Base-by-base conservation (phyloP, 768 basidiomycete species). In the Galerina marginata region DNA sequence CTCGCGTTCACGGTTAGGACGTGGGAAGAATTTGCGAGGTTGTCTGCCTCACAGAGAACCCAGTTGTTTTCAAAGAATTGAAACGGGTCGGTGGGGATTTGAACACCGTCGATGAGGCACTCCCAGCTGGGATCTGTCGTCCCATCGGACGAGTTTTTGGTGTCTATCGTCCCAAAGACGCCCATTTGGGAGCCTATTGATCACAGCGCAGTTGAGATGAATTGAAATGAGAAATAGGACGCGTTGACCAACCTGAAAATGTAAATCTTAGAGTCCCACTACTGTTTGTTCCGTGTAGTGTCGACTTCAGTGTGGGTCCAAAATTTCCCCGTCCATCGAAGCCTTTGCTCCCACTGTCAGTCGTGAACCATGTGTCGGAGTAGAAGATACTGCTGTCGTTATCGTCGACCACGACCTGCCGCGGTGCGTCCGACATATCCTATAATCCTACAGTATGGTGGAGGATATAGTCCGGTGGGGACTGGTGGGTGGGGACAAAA, bases 61-160 rank as follows among this genome's bases (percentile, higher is more conserved):
- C 72, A 75, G 65, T 75, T 75, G 45, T 77, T 76, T 50, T 77
- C 74, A 4, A 50, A 14, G 40, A 56, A 65, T 12, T 39, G 40
- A 52, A 71, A 70, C 9, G 71, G 62, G 26, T 39, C 63, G 10
- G 66, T 50, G 14, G 56, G 56, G 25, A 72, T 69, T 15, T 59
- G 65, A 15, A 62, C 59, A 7, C 58, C 57, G 63, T 77, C 74
- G 39, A 77, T 56, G 56, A 70, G 70, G 56, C 76, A 77, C 14
- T 67, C 65, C 73, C 74, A 77, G 14, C 60, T 60, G n/a, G 72
- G 74, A 59, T 73, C 71, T 7, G 61, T 55, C 9, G 54, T 39
- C 3, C 66, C 64, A 4, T 33, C 29, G 29, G 60, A 46, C 16
- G 53, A 56, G 26, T 60, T 65, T 61, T 54, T 63, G 50, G 37